Percentiles rank a stretch among this genome's conserved stretches.
Conservation (phyloP, 306 rosid species). For the Cucurbita argyrosperma region DNA sequence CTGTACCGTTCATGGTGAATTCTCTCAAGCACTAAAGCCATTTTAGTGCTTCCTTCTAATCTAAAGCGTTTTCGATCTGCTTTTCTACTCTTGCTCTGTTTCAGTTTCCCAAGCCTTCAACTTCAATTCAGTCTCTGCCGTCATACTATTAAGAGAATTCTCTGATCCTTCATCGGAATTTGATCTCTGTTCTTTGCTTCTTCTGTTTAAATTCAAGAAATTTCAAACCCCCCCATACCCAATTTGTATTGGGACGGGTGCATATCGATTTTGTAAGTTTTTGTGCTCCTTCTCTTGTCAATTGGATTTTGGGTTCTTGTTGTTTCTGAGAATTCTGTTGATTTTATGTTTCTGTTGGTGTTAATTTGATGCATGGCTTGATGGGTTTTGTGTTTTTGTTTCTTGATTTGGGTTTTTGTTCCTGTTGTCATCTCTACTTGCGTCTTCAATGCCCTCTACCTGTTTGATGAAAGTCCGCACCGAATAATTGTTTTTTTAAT, state of each 20-base stretch:
- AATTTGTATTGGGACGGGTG: constrained; percentile 18
- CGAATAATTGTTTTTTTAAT: not conserved
- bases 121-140: constrained; percentile 13
- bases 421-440: not conserved
- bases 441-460: not conserved
- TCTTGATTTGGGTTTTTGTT: constrained; percentile 15
- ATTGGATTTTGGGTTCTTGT: constrained; percentile 12
- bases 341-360: constrained; percentile 3
- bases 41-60: constrained; percentile 38
- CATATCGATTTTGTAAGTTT: constrained; percentile 5
- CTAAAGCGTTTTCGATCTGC: constrained; percentile 25
- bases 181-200: not conserved
- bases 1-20: constrained; percentile 45
- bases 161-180: constrained; percentile 1
- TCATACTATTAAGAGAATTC: constrained; percentile 16
- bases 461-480: not conserved
- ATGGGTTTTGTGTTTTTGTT: constrained; percentile 6
- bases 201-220: not conserved
- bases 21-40: constrained; percentile 19
- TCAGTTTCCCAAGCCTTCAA: constrained; percentile 4
- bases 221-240: not conserved
- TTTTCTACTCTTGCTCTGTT: constrained; percentile 10
- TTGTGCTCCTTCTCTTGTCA: constrained; percentile 6
- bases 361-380: constrained; percentile 8
- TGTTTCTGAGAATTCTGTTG: constrained; percentile 7